A percentile compares a stretch with the other conserved stretches of the same genome.
These are phyloP conservation scores for Acanthamoeba royreba DNA, from an alignment of 208 protist species.

Conservation along the genomic window DNA sequence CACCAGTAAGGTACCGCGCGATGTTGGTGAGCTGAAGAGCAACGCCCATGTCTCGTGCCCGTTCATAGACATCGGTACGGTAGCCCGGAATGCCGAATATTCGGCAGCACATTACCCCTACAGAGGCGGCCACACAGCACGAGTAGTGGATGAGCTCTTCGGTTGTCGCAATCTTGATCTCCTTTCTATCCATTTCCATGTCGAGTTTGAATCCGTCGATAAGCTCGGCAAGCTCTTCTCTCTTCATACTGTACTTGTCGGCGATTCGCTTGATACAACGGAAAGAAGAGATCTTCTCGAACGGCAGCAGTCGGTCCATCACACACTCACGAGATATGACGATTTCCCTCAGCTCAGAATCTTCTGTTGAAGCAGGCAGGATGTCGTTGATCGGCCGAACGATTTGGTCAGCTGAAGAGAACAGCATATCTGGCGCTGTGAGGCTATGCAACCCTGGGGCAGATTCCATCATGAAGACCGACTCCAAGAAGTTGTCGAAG, in stretches of 20 bases:
- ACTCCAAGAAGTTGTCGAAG: conserved; percentile 12
- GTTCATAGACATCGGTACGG: neutral
- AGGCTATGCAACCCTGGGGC: neutral
- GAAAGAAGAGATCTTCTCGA: conserved; percentile 7
- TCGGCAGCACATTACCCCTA: conserved; percentile 4
- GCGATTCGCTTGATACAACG: neutral
- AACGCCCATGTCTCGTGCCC: neutral
- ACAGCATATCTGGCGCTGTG: neutral
- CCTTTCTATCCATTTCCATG: neutral
- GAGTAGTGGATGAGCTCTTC: conserved; percentile 21
- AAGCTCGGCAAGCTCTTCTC: neutral
- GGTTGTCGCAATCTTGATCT: neutral
- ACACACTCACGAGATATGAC: neutral
- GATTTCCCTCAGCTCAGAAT: neutral
- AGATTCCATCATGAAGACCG: neutral
- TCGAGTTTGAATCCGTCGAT: conserved; percentile 27
- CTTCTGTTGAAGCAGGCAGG: too few species aligned
- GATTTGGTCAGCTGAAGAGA: neutral
- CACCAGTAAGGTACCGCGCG: neutral
- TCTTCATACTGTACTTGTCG: neutral
- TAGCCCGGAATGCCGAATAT: neutral
- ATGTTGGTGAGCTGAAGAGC: conserved; percentile 28
- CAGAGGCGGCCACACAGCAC: neutral
- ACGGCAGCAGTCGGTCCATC: neutral
- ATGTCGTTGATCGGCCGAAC: neutral